Evolutionary conservation across 345 rosid species (phyloP), one percentile per base, ranked within the genome.

Genomic region (Noccaea bulbosa): DNA sequence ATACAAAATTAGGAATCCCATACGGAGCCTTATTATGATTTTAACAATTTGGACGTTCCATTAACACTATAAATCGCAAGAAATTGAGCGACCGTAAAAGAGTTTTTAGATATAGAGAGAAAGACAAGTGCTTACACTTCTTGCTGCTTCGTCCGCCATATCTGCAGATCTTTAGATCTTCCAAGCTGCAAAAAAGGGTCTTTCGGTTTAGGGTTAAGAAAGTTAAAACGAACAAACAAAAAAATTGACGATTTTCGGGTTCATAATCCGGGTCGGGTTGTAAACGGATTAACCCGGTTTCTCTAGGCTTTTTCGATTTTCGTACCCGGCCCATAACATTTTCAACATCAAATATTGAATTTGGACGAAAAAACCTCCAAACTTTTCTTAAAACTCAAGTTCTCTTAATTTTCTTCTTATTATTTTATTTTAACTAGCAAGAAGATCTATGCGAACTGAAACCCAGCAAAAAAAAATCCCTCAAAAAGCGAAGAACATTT

Each of bases 111-210:
- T 59, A 12, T n/a, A 11, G 52, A 34, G 12, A 46, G 46, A 11
- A 20, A 14, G 15, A 43, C 7, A 12, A 33, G 34, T 5, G 53
- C 43, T 71, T 53, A 77, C 73, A 59, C 59, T 27, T 77, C 80
- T 51, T 64, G 38, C 71, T 9, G 77, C 69, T 66, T 71, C 80
- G 68, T 77, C 80, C 69, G 77, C 77, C 80, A 77, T 77, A 4
- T 49, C 69, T 46, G 16, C 59, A 71, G 69, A 60, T 72, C 76
- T 63, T 61, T 16, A 50, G 47, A 17, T 76, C 65, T 53, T 59
- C 53, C 39, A 27, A 16, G 14, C 5, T 47, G 33, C 12, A 10
- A n/a, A 16, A 60, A 46, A 1, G 14, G 30, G 1, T 33, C 3
- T 14, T 54, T 46, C 22, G 67, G 6, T 57, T 58, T 56, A 73